These are phyloP conservation scores for Trichosporon asahii DNA, from an alignment of 1,284 basidiomycete genomes.

Conservation along the genomic window DNA sequence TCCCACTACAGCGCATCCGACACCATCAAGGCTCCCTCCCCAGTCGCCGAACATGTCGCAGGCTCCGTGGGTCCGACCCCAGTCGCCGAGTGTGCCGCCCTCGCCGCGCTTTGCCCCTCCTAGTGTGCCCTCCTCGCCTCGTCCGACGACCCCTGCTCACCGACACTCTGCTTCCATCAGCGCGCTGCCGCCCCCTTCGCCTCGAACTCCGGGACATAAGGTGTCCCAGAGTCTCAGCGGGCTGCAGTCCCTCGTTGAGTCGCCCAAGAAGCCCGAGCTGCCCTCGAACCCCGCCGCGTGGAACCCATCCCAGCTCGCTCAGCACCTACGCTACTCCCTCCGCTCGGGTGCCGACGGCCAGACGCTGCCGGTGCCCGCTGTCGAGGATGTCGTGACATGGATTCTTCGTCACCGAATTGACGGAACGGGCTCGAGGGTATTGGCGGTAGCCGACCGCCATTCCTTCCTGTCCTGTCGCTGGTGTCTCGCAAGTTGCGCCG, in stretches of 20 bases:
- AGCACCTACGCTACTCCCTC: conserved; percentile 37
- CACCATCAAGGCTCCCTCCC: not conserved
- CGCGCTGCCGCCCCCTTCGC: not conserved
- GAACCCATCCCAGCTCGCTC: conserved; percentile 35
- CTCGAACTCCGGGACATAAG: conserved; percentile 6
- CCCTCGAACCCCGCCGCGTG: conserved; percentile 4
- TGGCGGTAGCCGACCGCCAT: conserved; percentile 39
- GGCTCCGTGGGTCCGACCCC: not conserved
- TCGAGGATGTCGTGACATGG: conserved; percentile 47
- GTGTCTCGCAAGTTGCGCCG: conserved; percentile 42
- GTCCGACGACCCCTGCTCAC: not conserved
- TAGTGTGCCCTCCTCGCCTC: not conserved
- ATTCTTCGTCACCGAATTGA: conserved; percentile 40
- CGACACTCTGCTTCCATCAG: not conserved
- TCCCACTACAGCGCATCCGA: not conserved
- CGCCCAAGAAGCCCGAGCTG: conserved; percentile 1
- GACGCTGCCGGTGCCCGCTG: conserved; percentile 36
- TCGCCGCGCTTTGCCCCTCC: not conserved
- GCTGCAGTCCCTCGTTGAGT: not conserved
- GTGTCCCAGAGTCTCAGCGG: not conserved
- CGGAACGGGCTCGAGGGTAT: conserved; percentile 29
- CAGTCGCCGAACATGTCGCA: not conserved
- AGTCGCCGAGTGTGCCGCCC: not conserved
- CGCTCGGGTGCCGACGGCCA: conserved; percentile 43
- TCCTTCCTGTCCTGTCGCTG: conserved; percentile 39